Evolutionary conservation across 2,329 filamentous ascomycete genomes (phyloP).

Genomic region (Penicillium capsulatum): DNA sequence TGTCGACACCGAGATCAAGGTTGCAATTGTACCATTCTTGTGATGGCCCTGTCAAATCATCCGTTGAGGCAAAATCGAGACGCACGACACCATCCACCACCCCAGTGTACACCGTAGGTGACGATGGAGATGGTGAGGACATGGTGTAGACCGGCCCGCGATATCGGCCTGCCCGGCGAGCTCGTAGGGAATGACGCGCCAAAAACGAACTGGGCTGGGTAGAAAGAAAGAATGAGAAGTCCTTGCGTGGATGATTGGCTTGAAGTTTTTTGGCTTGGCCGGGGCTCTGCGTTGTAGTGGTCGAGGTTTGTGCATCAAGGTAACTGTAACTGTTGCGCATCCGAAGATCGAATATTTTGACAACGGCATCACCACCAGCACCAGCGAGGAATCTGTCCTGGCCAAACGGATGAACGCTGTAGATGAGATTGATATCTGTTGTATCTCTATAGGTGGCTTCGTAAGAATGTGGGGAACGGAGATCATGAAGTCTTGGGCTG

Average conservation of each 20-base stretch:
- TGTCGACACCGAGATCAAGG: constrained; percentile 25
- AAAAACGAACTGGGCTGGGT: constrained; percentile 17
- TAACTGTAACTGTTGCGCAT: constrained; percentile 42
- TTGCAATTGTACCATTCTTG: constrained; percentile 34
- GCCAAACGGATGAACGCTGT: constrained; percentile 55
- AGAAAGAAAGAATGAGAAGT: constrained; percentile 45
- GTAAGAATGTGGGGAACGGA: constrained; percentile 49
- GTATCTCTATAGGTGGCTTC: constrained; percentile 52
- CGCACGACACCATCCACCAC: constrained; percentile 41
- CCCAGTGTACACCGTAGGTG: constrained; percentile 45
- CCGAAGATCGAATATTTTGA: constrained; percentile 62
- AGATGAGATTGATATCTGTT: constrained; percentile 56
- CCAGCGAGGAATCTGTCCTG: constrained; percentile 56
- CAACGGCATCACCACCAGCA: constrained; percentile 52
- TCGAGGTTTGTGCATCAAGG: constrained; percentile 21
- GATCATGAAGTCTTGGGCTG: constrained; percentile 53
- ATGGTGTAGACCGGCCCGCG: constrained; percentile 45
- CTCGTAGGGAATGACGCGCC: constrained; percentile 7
- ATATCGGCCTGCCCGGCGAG: constrained; percentile 30
- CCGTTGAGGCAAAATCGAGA: constrained; percentile 44
- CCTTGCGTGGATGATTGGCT: constrained; percentile 22
- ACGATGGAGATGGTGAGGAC: constrained; percentile 43
- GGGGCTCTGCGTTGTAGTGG: constrained; percentile 1
- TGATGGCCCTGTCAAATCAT: constrained; percentile 35
- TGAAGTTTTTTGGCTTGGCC: constrained; percentile 1